phyloP scores from a whole-genome alignment of 2,329 filamentous ascomycete species.

The Tolypocladium ophioglossoides region DNA sequence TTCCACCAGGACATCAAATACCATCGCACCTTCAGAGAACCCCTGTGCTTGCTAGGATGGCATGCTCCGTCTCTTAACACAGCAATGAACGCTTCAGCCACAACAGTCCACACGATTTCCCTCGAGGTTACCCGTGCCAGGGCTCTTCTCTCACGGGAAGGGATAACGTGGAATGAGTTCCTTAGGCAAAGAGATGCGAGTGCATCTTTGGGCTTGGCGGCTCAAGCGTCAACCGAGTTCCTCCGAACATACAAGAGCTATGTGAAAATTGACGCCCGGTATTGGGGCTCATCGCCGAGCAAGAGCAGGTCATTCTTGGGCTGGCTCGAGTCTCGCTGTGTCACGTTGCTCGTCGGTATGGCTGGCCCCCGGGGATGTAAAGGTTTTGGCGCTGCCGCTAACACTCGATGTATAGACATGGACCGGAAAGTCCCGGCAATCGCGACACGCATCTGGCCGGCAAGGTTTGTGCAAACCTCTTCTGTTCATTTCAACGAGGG shows the following conservation, averaged over 20 bases:
- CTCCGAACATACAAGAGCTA: constrained; percentile 41
- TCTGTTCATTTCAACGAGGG: constrained; percentile 10
- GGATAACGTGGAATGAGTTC: constrained; percentile 32
- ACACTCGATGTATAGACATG: constrained; percentile 33
- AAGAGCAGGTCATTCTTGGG: constrained; percentile 46
- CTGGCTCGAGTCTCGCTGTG: constrained; percentile 53
- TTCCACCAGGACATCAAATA: constrained; percentile 44
- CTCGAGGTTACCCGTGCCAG: constrained; percentile 40
- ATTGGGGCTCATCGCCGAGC: constrained; percentile 49
- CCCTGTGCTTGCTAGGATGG: constrained; percentile 53
- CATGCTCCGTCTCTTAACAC: constrained; percentile 52
- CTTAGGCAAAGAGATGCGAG: constrained; percentile 11
- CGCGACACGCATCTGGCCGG: constrained; percentile 51
- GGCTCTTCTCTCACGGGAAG: constrained; percentile 22
- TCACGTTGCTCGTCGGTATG: constrained; percentile 46
- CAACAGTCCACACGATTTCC: constrained; percentile 40
- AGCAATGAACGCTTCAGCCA: constrained; percentile 38
- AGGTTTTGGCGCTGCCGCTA: constrained; percentile 10
- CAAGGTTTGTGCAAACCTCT: constrained; percentile 36
- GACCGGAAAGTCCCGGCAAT: constrained; percentile 39
- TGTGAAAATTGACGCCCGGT: constrained; percentile 51
- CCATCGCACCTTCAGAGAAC: constrained; percentile 44
- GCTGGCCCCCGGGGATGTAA: constrained; percentile 1
- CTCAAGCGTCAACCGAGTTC: constrained; percentile 33
- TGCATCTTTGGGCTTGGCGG: not conserved